Conservation (phyloP, 148 eudicot species). For the Dianthus caryophyllus region DNA sequence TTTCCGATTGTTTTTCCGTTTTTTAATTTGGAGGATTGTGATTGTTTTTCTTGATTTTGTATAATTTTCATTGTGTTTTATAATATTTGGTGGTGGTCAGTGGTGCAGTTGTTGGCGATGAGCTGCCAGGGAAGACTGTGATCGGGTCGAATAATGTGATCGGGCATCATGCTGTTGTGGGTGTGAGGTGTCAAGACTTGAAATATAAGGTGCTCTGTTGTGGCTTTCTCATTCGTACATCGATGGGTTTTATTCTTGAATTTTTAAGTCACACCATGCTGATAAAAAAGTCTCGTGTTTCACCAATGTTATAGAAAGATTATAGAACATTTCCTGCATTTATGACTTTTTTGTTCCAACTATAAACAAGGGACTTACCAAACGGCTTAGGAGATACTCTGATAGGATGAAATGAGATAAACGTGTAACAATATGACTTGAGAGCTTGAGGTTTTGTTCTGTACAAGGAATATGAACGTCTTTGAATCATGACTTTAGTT, state of each 20-base stretch:
- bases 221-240: no score
- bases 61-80: constrained; percentile 2
- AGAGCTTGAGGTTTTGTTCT: constrained; percentile 2
- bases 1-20: not conserved
- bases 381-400: not conserved
- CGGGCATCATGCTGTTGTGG: constrained; percentile 94
- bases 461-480: not conserved
- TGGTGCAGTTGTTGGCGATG: constrained; percentile 94
- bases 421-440: not conserved
- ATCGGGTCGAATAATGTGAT: constrained; percentile 78
- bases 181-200: constrained; percentile 90
- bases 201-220: constrained; percentile 64
- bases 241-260: constrained; percentile 3
- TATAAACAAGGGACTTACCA: not conserved
- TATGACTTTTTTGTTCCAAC: not conserved
- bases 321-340: not conserved
- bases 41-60: constrained; percentile 1
- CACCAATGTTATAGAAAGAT: not conserved
- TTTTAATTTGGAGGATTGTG: not conserved
- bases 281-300: not conserved
- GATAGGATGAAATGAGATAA: not conserved
- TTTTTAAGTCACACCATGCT: not conserved
- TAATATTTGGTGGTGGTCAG: constrained; percentile 30
- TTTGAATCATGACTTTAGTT: not conserved
- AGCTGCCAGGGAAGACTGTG: constrained; percentile 70